Conservation (phyloP, 2,329 filamentous ascomycete species). For the Sporothrix schenckii region DNA sequence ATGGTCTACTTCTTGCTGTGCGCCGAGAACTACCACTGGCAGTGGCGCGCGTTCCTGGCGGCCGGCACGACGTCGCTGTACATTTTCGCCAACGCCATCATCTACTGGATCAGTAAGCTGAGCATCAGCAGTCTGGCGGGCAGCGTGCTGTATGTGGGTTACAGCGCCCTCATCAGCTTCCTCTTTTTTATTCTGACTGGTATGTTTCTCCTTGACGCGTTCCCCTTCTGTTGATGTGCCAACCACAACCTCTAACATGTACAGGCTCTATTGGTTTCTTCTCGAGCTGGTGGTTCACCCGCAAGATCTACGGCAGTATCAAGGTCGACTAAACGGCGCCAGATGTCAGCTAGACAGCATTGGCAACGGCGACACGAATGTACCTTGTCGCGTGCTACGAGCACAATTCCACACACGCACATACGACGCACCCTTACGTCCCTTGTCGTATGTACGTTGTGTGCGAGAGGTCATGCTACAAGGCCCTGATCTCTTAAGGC, state of each 20-base stretch:
- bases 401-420: background rate
- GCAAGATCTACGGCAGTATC: constrained; percentile 95
- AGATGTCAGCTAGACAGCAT: no score
- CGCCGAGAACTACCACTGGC: constrained; percentile 98
- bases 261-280: constrained; percentile 94
- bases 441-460: constrained; percentile 3
- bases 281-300: constrained; percentile 89
- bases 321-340: constrained; percentile 77
- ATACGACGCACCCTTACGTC: background rate
- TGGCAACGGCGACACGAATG: background rate
- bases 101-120: constrained; percentile 89
- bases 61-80: constrained; percentile 89
- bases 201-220: constrained; percentile 52
- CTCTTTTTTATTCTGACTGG: constrained; percentile 93
- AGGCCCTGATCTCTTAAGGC: background rate
- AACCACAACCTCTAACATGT: background rate
- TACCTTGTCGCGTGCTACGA: background rate
- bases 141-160: constrained; percentile 89
- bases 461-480: background rate
- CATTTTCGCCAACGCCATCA: constrained; percentile 85
- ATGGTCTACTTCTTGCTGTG: constrained; percentile 97
- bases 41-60: constrained; percentile 92
- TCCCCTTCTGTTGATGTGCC: background rate
- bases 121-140: constrained; percentile 83
- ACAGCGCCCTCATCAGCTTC: constrained; percentile 85